Evolutionary conservation across 208 protist species (phyloP).

Genomic region (Crithidia sp.): DNA sequence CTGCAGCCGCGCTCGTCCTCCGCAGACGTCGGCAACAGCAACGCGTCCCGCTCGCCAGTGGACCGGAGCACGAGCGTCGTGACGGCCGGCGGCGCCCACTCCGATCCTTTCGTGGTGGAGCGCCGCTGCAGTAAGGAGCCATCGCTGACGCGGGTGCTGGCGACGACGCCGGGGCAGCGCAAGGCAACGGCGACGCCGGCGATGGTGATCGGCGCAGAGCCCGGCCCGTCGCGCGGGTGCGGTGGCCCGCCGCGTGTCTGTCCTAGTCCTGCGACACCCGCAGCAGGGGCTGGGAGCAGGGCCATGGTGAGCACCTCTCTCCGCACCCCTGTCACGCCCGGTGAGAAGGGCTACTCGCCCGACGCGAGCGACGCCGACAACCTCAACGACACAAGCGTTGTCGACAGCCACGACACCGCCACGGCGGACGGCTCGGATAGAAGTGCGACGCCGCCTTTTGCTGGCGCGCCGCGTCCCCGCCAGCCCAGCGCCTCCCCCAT

Average conservation of each 20-base stretch:
- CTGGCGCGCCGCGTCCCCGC: neutral
- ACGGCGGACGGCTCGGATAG: neutral
- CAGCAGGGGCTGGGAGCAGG: neutral
- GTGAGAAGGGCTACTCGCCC: conserved; percentile 18
- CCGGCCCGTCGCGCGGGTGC: neutral
- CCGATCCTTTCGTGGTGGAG: conserved; percentile 18
- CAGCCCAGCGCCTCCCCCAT: conserved; percentile 1
- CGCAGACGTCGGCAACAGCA: neutral
- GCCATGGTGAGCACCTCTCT: neutral
- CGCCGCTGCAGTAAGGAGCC: conserved; percentile 11
- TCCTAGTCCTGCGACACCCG: neutral
- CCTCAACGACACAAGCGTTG: conserved; percentile 6
- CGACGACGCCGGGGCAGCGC: neutral
- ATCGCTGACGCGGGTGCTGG: conserved; percentile 16
- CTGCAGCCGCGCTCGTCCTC: neutral
- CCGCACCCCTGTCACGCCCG: conserved; percentile 5
- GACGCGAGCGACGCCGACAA: conserved; percentile 4
- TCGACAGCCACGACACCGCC: conserved; percentile 14
- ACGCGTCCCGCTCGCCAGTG: conserved; percentile 12
- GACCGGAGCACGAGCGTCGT: conserved; percentile 5
- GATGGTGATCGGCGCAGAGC: neutral
- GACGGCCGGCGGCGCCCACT: conserved; percentile 8
- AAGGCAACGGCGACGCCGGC: neutral
- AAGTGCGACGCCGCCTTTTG: neutral
- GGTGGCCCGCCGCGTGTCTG: neutral